Evolutionary conservation across 495 filamentous ascomycete genomes (phyloP).

Genomic region (Emericellopsis terricola): DNA sequence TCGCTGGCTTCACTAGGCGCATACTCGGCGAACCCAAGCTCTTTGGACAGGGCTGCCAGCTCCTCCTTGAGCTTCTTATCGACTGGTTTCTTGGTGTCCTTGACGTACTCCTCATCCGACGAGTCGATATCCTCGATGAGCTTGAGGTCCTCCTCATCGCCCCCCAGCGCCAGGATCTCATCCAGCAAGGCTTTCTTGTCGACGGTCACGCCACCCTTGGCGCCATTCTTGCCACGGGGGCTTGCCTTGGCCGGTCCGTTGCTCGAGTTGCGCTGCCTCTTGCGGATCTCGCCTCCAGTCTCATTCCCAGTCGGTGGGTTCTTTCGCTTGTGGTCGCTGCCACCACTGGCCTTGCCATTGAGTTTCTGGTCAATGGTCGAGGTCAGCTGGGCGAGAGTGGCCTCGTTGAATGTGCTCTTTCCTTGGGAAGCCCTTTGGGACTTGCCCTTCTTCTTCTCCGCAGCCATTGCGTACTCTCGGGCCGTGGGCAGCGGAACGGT

Average conservation of each 20-base stretch:
- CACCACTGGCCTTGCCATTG: conserved; percentile 15
- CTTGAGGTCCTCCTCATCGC: conserved; percentile 56
- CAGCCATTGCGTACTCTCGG: conserved; percentile 1
- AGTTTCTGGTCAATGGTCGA: conserved; percentile 41
- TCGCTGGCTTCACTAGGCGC: conserved; percentile 13
- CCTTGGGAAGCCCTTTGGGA: conserved; percentile 5
- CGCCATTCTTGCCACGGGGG: conserved; percentile 11
- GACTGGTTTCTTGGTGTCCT: conserved; percentile 9
- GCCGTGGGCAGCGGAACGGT: no score
- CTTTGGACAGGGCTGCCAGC: conserved; percentile 24
- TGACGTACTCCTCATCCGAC: conserved; percentile 36
- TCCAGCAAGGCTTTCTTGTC: conserved; percentile 40
- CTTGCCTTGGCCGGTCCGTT: conserved; percentile 9
- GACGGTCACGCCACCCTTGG: conserved; percentile 19
- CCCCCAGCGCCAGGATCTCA: conserved; percentile 61
- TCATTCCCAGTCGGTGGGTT: conserved; percentile 12
- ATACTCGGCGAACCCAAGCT: conserved; percentile 26
- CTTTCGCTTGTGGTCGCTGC: conserved; percentile 9
- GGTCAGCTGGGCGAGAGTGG: conserved; percentile 42
- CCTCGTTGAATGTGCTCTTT: conserved; percentile 36
- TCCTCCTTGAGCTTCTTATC: conserved; percentile 20
- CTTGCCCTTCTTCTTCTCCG: conserved; percentile 1
- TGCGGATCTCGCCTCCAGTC: conserved; percentile 21
- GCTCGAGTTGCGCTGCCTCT: conserved; percentile 16
- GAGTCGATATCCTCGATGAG: conserved; percentile 44